Base-by-base conservation (phyloP, 768 basidiomycete species). In the Termitomyces sp. region DNA sequence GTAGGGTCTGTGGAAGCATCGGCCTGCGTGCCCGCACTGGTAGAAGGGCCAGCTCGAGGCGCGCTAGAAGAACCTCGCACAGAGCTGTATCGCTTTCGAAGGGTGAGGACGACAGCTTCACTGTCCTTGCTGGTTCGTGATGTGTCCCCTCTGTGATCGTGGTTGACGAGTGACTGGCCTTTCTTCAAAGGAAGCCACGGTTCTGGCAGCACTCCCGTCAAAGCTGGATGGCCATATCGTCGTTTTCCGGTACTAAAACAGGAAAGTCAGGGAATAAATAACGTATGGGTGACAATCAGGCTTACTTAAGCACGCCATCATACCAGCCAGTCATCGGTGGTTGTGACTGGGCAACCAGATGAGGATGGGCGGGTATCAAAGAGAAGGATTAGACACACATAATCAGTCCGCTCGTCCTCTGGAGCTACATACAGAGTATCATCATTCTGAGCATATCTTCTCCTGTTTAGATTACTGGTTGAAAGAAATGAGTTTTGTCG, bases 281-380 rank as follows among this genome's bases (percentile, higher is more conserved):
- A 65, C 44, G n/a, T n/a, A 21, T 11, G 16, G 11, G 25, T 27
- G 4, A 27, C 21, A 41, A 3, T 23, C 34, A 51, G 47, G 64
- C 77, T 63, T 68, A 92, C 92, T 96, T 96, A 14, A 98, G 77
- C 21, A 98, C 92, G 0, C 96, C 96, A 43, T 80, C 82, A 69
- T 93, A 98, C 86, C 92, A 95, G 64, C 92, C 92, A 14, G 90
- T 87, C 92, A 98, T 95, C 0, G 96, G 96, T 0, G 96, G 95
- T 70, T 98, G 96, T 0, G 92, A 94, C 89, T 95, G 62, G 49
- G 57, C 57, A 32, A 50, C 64, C 42, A 62, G 53, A 19, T 41
- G 44, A 38, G 32, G 27, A 25, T 35, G 17, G 2, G 17, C 16
- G 5, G 17, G 19, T 34, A 31, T 16, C 31, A 37, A 21, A 52